These are phyloP conservation scores for Panaeolus cyanescens DNA, from an alignment of 768 basidiomycete species.

Conservation along the genomic window DNA sequence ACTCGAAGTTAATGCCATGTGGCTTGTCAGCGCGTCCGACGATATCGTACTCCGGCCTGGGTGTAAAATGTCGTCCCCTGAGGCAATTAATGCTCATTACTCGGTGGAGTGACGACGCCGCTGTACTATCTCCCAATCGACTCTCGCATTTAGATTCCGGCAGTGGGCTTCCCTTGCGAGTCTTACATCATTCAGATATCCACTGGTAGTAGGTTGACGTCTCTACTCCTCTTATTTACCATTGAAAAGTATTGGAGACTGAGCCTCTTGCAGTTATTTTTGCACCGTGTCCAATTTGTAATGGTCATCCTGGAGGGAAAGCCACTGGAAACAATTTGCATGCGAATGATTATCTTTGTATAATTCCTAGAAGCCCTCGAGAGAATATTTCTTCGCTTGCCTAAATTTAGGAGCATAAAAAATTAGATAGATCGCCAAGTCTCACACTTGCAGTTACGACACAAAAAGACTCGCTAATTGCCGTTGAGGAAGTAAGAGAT, in stretches of 20 bases:
- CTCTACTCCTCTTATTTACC: neutral
- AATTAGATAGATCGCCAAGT: neutral
- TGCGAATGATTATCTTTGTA: neutral
- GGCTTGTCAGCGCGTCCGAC: constrained; percentile 17
- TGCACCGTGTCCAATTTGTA: neutral
- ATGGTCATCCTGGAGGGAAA: neutral
- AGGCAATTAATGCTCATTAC: neutral
- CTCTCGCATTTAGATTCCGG: neutral
- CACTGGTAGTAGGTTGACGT: neutral
- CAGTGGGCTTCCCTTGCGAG: neutral
- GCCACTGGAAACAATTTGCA: neutral
- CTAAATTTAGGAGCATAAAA: neutral
- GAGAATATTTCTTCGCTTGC: neutral
- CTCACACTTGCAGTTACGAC: neutral
- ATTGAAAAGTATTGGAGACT: neutral
- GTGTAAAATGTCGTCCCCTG: neutral
- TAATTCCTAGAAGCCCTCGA: neutral
- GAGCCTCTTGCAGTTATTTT: neutral
- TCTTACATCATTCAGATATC: neutral
- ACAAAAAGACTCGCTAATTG: neutral
- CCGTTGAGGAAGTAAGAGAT: neutral
- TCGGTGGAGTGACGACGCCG: neutral
- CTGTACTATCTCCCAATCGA: neutral
- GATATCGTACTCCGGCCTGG: constrained; percentile 16
- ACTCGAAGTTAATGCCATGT: constrained; percentile 20